A percentile compares a stretch with the other conserved stretches of the same genome.
Conservation (phyloP, 441 rosid genomes). For the Croton laevigatus region DNA sequence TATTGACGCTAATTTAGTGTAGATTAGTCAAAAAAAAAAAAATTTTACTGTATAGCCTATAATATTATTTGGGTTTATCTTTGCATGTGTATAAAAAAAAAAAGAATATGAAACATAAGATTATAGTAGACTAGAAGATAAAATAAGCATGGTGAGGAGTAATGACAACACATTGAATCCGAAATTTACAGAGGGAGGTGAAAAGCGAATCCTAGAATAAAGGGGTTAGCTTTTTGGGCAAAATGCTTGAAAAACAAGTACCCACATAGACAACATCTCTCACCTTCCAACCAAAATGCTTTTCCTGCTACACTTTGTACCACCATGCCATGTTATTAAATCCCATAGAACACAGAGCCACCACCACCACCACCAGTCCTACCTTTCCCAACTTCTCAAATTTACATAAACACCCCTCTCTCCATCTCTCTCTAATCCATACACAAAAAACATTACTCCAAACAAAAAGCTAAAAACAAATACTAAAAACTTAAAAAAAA, state of each 20-base stretch:
- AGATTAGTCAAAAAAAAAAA: too few species aligned
- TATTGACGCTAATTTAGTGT: too few species aligned
- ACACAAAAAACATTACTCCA: constrained; percentile 21
- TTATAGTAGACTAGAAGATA: too few species aligned
- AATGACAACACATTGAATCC: too few species aligned
- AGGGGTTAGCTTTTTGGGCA: constrained; percentile 8
- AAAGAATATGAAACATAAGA: too few species aligned
- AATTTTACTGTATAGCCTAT: too few species aligned
- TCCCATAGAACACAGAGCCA: constrained; percentile 32
- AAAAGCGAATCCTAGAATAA: constrained; percentile 32
- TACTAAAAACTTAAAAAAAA: constrained; percentile 6
- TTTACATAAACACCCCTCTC: neutral
- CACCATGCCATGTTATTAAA: neutral
- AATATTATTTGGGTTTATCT: too few species aligned
- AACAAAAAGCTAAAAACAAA: constrained; percentile 31
- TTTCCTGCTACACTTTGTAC: constrained; percentile 19
- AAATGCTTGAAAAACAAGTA: constrained; percentile 21
- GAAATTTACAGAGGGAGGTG: neutral
- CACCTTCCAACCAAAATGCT: constrained; percentile 26
- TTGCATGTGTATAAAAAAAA: too few species aligned
- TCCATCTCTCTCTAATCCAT: constrained; percentile 17
- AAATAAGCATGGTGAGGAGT: too few species aligned
- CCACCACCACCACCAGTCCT: neutral
- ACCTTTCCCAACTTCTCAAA: neutral
- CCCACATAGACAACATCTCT: constrained; percentile 23